These are phyloP conservation scores for Alternaria gansuensis DNA, from an alignment of 2,329 filamentous ascomycete species.

Conservation along the genomic window DNA sequence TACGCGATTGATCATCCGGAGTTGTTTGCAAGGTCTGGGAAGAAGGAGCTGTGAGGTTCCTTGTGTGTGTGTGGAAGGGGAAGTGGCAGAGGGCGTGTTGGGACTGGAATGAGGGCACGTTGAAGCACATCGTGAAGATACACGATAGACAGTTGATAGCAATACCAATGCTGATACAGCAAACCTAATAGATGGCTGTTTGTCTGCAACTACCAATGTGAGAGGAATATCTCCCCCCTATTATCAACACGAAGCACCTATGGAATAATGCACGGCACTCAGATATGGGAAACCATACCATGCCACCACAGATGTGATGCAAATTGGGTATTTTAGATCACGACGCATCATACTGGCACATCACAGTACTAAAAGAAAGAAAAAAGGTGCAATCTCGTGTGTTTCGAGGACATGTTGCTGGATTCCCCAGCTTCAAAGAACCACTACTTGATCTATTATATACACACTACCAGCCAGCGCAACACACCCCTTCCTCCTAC, in stretches of 20 bases:
- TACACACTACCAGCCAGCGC: background rate
- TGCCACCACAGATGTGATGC: background rate
- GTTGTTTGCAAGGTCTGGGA: constrained; percentile 26
- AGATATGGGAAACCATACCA: background rate
- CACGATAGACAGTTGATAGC: too few species aligned
- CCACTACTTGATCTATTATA: background rate
- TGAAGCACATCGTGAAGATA: too few species aligned
- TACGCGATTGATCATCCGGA: constrained; percentile 39
- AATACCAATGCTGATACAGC: too few species aligned
- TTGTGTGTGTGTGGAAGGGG: background rate
- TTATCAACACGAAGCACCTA: too few species aligned
- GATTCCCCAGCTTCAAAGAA: background rate
- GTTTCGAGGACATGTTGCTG: background rate
- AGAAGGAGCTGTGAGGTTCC: background rate
- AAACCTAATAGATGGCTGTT: too few species aligned
- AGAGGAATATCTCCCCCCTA: too few species aligned
- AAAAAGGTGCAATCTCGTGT: background rate
- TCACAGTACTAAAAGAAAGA: background rate
- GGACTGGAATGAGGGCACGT: background rate
- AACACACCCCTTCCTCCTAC: background rate
- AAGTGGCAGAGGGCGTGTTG: too few species aligned
- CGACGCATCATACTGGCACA: background rate
- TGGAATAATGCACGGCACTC: too few species aligned
- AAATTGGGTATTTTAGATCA: background rate
- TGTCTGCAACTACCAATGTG: too few species aligned